Evolutionary conservation across 1,284 basidiomycete genomes (phyloP).

Genomic region (Volvariella surrecta): DNA sequence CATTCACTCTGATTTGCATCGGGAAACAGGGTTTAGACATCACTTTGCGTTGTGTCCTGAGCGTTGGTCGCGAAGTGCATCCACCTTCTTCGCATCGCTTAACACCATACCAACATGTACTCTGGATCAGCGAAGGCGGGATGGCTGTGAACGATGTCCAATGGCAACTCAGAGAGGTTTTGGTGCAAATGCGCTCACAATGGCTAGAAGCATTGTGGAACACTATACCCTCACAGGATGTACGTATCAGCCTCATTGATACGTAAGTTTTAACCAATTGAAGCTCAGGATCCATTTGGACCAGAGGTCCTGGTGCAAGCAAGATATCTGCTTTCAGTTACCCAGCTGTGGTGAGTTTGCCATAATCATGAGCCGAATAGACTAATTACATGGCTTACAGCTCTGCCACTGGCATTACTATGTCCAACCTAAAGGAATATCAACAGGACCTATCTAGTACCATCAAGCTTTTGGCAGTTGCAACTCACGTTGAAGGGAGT

Average conservation of each 20-base stretch:
- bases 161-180: slow-evolving; percentile 23
- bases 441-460: background rate
- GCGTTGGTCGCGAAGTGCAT: slow-evolving; percentile 23
- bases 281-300: no score
- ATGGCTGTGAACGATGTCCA: slow-evolving; percentile 13
- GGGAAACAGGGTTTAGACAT: no score
- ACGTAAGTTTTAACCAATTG: background rate
- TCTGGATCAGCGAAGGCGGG: slow-evolving; percentile 37
- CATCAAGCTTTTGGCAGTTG: slow-evolving; percentile 2
- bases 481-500: background rate
- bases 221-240: slow-evolving; percentile 6
- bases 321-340: slow-evolving; percentile 19
- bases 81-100: slow-evolving; percentile 31
- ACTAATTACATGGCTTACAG: background rate
- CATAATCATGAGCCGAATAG: background rate
- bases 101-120: slow-evolving; percentile 43
- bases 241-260: slow-evolving; percentile 6
- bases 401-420: no score
- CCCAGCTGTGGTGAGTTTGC: slow-evolving; percentile 24
- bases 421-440: slow-evolving; percentile 4
- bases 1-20: no score
- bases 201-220: slow-evolving; percentile 49
- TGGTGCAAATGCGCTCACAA: slow-evolving; percentile 26
- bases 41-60: background rate
- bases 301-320: slow-evolving; percentile 23